Evolutionary conservation across 2,329 filamentous ascomycete species (phyloP).

Genomic region (Grosmannia clavigera): DNA sequence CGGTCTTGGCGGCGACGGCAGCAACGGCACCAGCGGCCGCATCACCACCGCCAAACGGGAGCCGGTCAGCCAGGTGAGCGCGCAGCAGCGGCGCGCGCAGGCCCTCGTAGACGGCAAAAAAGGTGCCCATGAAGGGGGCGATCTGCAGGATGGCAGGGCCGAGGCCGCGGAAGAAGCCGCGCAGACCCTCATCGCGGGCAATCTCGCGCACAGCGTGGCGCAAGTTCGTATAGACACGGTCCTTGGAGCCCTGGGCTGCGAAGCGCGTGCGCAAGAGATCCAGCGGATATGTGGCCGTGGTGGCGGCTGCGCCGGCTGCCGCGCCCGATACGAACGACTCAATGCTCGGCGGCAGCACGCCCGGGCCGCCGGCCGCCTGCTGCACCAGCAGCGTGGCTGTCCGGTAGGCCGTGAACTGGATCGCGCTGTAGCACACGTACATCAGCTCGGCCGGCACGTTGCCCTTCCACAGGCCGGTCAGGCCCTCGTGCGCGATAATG

Average conservation of each 20-base stretch:
- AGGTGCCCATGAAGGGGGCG: slow-evolving; percentile 91
- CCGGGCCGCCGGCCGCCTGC: slow-evolving; percentile 20
- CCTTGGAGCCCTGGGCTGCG: slow-evolving; percentile 70
- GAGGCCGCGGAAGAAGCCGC: slow-evolving; percentile 81
- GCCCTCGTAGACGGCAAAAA: slow-evolving; percentile 81
- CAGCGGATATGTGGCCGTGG: slow-evolving; percentile 77
- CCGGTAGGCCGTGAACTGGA: slow-evolving; percentile 85
- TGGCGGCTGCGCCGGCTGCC: slow-evolving; percentile 68
- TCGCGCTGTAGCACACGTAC: slow-evolving; percentile 80
- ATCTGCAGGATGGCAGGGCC: slow-evolving; percentile 76
- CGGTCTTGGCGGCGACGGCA: slow-evolving; percentile 73
- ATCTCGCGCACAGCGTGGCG: slow-evolving; percentile 60
- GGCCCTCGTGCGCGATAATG: slow-evolving; percentile 69
- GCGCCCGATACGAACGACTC: slow-evolving; percentile 80
- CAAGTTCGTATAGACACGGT: slow-evolving; percentile 68
- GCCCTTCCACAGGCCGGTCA: slow-evolving; percentile 90
- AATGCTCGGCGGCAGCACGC: slow-evolving; percentile 47
- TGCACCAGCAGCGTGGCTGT: slow-evolving; percentile 57
- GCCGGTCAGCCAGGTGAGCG: background rate
- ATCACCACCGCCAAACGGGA: slow-evolving; percentile 68
- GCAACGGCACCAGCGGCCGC: slow-evolving; percentile 71
- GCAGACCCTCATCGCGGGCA: slow-evolving; percentile 55
- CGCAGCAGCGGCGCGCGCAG: slow-evolving; percentile 43
- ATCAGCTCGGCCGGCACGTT: slow-evolving; percentile 92
- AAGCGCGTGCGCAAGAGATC: slow-evolving; percentile 90